Conservation (phyloP, 768 basidiomycete species). For the Neoboletus brunneissimus region DNA sequence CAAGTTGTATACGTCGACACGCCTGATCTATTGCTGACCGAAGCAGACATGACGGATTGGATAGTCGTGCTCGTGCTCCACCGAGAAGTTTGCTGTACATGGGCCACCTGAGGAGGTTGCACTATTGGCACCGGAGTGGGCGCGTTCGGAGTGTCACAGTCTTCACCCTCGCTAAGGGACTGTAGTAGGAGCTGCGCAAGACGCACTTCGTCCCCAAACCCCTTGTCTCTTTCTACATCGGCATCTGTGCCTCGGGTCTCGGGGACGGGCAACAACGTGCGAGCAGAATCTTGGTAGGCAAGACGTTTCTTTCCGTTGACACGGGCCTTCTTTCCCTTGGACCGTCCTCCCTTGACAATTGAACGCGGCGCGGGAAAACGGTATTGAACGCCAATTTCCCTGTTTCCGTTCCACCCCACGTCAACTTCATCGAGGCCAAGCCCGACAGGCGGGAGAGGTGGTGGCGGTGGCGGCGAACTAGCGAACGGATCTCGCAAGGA, state of each 20-base stretch:
- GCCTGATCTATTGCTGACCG: constrained; percentile 26
- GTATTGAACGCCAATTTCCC: constrained; percentile 28
- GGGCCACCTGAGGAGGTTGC: constrained; percentile 15
- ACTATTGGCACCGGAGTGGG: constrained; percentile 6
- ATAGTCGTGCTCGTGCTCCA: constrained; percentile 34
- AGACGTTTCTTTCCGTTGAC: constrained; percentile 22
- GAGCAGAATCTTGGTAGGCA: constrained; percentile 28
- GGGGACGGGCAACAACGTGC: constrained; percentile 24
- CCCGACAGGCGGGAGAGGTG: constrained; percentile 26
- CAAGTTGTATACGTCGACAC: constrained; percentile 30
- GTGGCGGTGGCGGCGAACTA: constrained; percentile 33
- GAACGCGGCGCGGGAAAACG: constrained; percentile 35
- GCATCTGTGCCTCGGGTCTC: constrained; percentile 16
- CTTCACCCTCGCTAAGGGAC: constrained; percentile 21
- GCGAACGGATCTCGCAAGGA: constrained; percentile 35
- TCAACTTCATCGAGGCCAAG: constrained; percentile 30
- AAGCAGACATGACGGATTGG: constrained; percentile 25
- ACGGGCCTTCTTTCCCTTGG: constrained; percentile 16
- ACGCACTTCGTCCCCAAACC: constrained; percentile 28
- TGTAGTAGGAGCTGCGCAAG: constrained; percentile 32
- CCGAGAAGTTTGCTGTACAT: constrained; percentile 24
- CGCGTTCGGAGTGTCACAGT: neutral
- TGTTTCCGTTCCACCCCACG: constrained; percentile 24
- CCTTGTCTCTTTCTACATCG: constrained; percentile 16
- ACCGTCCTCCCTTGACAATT: constrained; percentile 21